A percentile compares a stretch with the other conserved stretches of the same genome.
Conservation (phyloP, 495 filamentous ascomycete genomes). For the Penicillium riverlandense region DNA sequence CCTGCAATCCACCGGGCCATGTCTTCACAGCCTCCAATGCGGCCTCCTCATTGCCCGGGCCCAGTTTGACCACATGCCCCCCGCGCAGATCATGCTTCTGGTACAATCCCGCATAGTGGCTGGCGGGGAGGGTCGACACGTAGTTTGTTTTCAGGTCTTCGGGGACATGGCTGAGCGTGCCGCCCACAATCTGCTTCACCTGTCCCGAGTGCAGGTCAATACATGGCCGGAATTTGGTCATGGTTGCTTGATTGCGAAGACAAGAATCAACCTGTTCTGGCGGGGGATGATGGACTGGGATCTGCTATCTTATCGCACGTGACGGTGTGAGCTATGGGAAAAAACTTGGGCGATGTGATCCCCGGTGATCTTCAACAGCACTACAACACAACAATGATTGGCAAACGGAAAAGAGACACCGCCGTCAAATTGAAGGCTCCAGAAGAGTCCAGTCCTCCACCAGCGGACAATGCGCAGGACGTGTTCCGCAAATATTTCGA, state of each 20-base stretch:
- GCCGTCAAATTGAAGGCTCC: slow-evolving; percentile 23
- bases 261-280: not conserved
- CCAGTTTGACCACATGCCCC: slow-evolving; percentile 93
- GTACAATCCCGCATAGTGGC: slow-evolving; percentile 76
- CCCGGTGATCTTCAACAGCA: slow-evolving; percentile 1
- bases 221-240: slow-evolving; percentile 93
- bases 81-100: slow-evolving; percentile 62
- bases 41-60: slow-evolving; percentile 74
- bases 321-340: slow-evolving; percentile 8
- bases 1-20: slow-evolving; percentile 74
- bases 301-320: slow-evolving; percentile 40
- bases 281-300: slow-evolving; percentile 6
- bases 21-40: slow-evolving; percentile 65
- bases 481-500: slow-evolving; percentile 81
- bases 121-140: slow-evolving; percentile 72
- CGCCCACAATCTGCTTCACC: slow-evolving; percentile 97
- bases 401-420: slow-evolving; percentile 34
- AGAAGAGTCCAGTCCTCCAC: slow-evolving; percentile 10
- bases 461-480: slow-evolving; percentile 31
- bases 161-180: slow-evolving; percentile 65
- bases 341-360: slow-evolving; percentile 8
- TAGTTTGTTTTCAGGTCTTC: slow-evolving; percentile 79
- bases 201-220: slow-evolving; percentile 94
- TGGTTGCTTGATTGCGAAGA: slow-evolving; percentile 29
- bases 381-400: slow-evolving; percentile 18